These are phyloP conservation scores for Epichloe festucae DNA, from an alignment of 2,329 filamentous ascomycete genomes.

Conservation along the genomic window DNA sequence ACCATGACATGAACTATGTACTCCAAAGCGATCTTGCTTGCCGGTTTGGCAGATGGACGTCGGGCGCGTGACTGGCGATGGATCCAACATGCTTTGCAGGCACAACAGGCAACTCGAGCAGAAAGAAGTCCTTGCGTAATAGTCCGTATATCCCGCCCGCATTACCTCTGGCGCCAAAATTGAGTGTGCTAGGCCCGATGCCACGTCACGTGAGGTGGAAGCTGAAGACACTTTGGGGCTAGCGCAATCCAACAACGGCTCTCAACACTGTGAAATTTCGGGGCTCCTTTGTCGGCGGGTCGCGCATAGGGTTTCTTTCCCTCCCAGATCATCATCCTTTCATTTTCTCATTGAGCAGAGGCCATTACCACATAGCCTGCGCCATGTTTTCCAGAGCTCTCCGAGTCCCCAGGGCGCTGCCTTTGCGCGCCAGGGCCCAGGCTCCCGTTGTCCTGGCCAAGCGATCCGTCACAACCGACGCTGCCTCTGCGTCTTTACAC, in stretches of 20 bases:
- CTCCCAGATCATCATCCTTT: slow-evolving; percentile 13
- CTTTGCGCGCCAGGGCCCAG: slow-evolving; percentile 38
- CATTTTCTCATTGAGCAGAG: slow-evolving; percentile 18
- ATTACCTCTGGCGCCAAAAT: background rate
- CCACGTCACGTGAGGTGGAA: slow-evolving; percentile 12
- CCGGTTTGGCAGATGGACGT: background rate
- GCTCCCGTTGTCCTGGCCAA: slow-evolving; percentile 35
- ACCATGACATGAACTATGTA: slow-evolving; percentile 5
- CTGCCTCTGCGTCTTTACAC: slow-evolving; percentile 80
- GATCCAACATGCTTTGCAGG: background rate
- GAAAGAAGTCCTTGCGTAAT: too few species aligned
- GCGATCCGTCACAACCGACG: slow-evolving; percentile 86
- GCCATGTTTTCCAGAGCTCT: slow-evolving; percentile 61
- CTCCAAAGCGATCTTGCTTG: too few species aligned
- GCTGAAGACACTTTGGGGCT: slow-evolving; percentile 16
- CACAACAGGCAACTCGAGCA: too few species aligned
- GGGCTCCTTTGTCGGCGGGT: slow-evolving; percentile 14
- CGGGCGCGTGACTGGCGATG: background rate
- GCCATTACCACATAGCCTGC: slow-evolving; percentile 15
- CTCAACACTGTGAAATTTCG: slow-evolving; percentile 33
- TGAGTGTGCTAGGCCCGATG: background rate
- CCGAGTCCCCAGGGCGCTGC: slow-evolving; percentile 45
- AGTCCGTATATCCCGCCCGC: too few species aligned
- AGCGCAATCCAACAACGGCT: slow-evolving; percentile 26
- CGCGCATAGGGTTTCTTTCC: slow-evolving; percentile 16